Evolutionary conservation across 306 rosid genomes (phyloP).

Genomic region (Adenanthera pavonina): DNA sequence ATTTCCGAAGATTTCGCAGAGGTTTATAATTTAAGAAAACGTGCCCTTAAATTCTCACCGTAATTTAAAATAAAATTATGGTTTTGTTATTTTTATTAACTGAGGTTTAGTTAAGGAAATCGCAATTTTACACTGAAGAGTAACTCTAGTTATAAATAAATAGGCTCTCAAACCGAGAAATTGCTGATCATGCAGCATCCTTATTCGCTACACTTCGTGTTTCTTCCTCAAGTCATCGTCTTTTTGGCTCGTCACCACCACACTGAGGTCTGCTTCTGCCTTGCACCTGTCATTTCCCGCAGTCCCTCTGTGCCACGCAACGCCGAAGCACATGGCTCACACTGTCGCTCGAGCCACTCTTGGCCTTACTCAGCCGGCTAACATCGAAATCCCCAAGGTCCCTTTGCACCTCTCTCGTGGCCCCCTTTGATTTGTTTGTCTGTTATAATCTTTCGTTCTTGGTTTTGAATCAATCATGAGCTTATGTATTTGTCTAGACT

Average conservation of each 20-base stretch:
- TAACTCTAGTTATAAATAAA: constrained; percentile 54
- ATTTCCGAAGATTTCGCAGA: no score
- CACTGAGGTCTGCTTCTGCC: constrained; percentile 39
- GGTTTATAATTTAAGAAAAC: neutral
- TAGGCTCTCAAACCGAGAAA: constrained; percentile 38
- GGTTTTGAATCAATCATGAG: neutral
- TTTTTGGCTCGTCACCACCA: constrained; percentile 46
- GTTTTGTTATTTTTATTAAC: no score
- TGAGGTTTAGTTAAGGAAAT: neutral
- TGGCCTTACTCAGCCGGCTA: constrained; percentile 84
- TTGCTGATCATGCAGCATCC: constrained; percentile 63
- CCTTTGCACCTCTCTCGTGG: neutral
- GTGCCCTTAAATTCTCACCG: neutral
- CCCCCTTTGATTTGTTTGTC: neutral
- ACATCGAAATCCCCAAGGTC: constrained; percentile 68
- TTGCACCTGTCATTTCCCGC: constrained; percentile 49
- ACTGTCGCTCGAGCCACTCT: constrained; percentile 75
- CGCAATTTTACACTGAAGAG: neutral
- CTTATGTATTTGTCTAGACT: neutral
- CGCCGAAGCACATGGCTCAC: constrained; percentile 77
- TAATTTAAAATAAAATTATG: no score
- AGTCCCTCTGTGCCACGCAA: constrained; percentile 43
- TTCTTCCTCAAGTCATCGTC: constrained; percentile 49
- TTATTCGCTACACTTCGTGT: constrained; percentile 33
- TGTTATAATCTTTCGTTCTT: neutral